A percentile compares a stretch with the other conserved stretches of the same genome.
Conservation (phyloP, 2,329 filamentous ascomycete species). For the Aureobasidium leucospermi region DNA sequence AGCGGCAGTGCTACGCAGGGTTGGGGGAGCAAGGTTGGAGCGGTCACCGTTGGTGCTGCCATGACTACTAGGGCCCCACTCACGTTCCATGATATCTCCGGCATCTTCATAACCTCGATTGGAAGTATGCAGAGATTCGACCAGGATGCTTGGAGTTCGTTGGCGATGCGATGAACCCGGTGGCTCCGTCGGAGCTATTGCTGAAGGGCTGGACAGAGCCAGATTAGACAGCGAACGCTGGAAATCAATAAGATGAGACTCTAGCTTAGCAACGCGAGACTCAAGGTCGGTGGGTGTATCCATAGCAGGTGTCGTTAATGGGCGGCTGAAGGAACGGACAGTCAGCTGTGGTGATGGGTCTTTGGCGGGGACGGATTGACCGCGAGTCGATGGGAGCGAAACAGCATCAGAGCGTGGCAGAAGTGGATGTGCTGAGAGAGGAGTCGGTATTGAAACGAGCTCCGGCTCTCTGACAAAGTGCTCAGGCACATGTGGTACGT, state of each 20-base stretch:
- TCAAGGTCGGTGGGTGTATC: constrained; percentile 25
- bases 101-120: constrained; percentile 14
- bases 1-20: not conserved
- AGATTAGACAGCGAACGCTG: constrained; percentile 27
- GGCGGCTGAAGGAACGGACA: constrained; percentile 1
- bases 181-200: constrained; percentile 16
- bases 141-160: constrained; percentile 28
- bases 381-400: not conserved
- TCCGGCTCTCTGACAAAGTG: not conserved
- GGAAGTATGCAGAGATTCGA: constrained; percentile 25
- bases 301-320: constrained; percentile 13
- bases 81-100: constrained; percentile 10
- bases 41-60: not conserved
- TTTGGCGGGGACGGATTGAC: not conserved
- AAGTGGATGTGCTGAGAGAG: constrained; percentile 1
- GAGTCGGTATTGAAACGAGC: not conserved
- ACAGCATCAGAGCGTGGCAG: not conserved
- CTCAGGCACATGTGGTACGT: not conserved
- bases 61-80: constrained; percentile 11
- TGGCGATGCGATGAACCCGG: constrained; percentile 12
- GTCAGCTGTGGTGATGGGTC: not conserved
- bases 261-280: constrained; percentile 28
- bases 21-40: not conserved
- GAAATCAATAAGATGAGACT: constrained; percentile 27
- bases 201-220: constrained; percentile 21